Conservation (phyloP, 1,284 basidiomycete species). For the Exsudoporus floridanus region DNA sequence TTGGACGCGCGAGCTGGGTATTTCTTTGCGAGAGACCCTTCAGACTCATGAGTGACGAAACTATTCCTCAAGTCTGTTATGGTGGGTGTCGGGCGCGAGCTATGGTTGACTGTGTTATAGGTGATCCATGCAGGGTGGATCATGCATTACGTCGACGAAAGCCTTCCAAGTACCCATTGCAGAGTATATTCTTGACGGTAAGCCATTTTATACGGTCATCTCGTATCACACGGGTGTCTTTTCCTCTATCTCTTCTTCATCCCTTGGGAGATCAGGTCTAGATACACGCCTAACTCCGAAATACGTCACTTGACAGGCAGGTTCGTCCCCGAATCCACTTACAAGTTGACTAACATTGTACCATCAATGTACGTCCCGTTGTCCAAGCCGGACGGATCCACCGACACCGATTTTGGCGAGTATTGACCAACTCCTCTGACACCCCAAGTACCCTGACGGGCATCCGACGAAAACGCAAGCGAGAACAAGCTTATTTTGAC, state of each 20-base stretch:
- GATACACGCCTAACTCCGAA: constrained; percentile 2
- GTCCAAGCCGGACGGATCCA: neutral
- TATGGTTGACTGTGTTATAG: constrained; percentile 22
- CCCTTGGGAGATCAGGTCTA: neutral
- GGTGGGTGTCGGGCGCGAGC: constrained; percentile 14
- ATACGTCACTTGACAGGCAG: constrained; percentile 13
- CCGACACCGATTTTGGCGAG: neutral
- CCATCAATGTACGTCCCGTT: neutral
- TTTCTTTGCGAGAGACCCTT: constrained; percentile 31
- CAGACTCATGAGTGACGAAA: constrained; percentile 29
- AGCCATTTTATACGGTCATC: constrained; percentile 9
- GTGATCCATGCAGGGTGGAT: constrained; percentile 50
- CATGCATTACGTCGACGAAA: constrained; percentile 39
- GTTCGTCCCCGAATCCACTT: constrained; percentile 22
- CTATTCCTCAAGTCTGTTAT: constrained; percentile 29
- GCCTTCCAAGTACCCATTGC: constrained; percentile 45
- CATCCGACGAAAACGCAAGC: constrained; percentile 28
- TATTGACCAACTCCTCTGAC: constrained; percentile 10
- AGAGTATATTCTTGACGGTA: constrained; percentile 50
- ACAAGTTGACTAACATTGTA: constrained; percentile 11
- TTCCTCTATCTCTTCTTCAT: neutral
- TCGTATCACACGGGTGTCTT: neutral
- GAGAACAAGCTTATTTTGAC: constrained; percentile 31
- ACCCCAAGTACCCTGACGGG: constrained; percentile 27
- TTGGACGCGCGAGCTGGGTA: constrained; percentile 21